Conservation (phyloP, 495 filamentous ascomycete species). For the Sordaria brevicollis region DNA sequence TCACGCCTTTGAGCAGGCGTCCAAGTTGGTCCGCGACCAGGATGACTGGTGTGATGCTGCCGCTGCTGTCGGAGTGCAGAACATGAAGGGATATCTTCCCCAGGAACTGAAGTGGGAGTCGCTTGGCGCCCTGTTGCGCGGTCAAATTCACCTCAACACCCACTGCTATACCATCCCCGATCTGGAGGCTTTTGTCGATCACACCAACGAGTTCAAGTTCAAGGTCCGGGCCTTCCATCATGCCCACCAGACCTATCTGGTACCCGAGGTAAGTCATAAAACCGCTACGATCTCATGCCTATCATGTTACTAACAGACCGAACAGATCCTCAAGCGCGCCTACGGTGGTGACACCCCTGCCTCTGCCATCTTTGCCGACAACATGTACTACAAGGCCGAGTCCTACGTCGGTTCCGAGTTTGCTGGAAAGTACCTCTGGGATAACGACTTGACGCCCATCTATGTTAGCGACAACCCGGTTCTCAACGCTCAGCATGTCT, state of each 20-base stretch:
- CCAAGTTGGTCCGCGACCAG: constrained; percentile 40
- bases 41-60: constrained; percentile 51
- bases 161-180: constrained; percentile 60
- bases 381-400: constrained; percentile 56
- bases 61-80: constrained; percentile 26
- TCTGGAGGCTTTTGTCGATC: constrained; percentile 50
- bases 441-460: constrained; percentile 44
- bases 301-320: not conserved
- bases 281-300: no score
- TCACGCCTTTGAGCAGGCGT: constrained; percentile 48
- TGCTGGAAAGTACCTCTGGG: constrained; percentile 50
- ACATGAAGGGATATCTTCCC: constrained; percentile 34
- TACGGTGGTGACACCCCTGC: constrained; percentile 36
- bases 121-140: constrained; percentile 45
- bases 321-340: constrained; percentile 38
- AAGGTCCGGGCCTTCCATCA: constrained; percentile 53
- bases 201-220: constrained; percentile 58
- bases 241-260: constrained; percentile 49
- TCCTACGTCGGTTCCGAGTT: constrained; percentile 48
- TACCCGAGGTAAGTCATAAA: constrained; percentile 35
- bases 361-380: constrained; percentile 46
- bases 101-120: constrained; percentile 49
- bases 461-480: constrained; percentile 43
- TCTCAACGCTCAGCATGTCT: constrained; percentile 39
- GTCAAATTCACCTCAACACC: constrained; percentile 51